Evolutionary conservation across 371 early-diverging fungal genomes (phyloP), one percentile per base, ranked within the genome.

Genomic region (Saksenaea oblongispora): DNA sequence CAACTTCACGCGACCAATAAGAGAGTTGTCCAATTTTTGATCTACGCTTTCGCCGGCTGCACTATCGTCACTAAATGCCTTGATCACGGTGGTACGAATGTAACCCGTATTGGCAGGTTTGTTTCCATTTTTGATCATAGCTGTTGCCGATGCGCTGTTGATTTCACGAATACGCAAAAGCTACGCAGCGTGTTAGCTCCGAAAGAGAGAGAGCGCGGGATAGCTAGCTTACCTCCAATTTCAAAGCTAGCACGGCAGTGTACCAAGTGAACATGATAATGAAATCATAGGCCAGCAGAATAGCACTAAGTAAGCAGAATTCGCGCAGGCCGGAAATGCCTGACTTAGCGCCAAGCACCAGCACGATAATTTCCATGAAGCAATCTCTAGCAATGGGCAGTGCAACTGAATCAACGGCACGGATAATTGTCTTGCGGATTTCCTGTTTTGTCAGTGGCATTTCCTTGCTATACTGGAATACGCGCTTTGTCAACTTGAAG

Each of bases 191-290:
- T 34, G n/a, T 62, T 36, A 37, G 36, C 24, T 11, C 14, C 9
- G 17, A 24, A 22, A 31, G 5, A 54, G 28, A 34, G 18, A 28
- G 18, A 31, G 8, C 34, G 54, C 36, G 15, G 11, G n/a, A n/a
- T n/a, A n/a, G n/a, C n/a, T n/a, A n/a, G 14, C 83, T 77, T 63
- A 92, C 73, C 73, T 95, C 93, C 28, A 93, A 80, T 76, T 95
- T 95, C 31, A 95, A 82, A 58, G 94, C 86, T 73, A 95, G 74
- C 35, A 94, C 84, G 10, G 94, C 87, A 35, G 92, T 79, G 70
- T 89, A 95, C 69, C 93, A 84, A 22, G 95, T 92, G 60, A 93
- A 93, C 73, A 95, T 70, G 37, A 93, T 84, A 37, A 91, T 64
- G 64, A 85, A 84, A 71, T 96, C 95, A 66, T 90, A 93, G 60